Conservation (phyloP, 164 flowering plant genomes). For the Litsea cubeba region DNA sequence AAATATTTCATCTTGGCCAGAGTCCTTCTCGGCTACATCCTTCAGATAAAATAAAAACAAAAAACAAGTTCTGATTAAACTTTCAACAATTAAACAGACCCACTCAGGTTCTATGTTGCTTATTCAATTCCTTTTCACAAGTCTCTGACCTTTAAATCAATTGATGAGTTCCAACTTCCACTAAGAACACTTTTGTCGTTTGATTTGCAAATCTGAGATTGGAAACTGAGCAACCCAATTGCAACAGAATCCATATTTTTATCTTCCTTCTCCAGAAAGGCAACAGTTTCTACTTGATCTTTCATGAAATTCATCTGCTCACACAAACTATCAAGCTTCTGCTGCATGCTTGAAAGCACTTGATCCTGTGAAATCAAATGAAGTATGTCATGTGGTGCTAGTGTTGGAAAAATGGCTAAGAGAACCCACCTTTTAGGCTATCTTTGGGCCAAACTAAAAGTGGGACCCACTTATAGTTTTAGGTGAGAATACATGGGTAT, state of each 20-base stretch:
- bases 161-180: background rate
- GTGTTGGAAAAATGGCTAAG: too few species aligned
- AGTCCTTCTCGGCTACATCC: constrained; percentile 15
- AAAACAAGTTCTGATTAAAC: too few species aligned
- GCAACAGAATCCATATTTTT: constrained; percentile 13
- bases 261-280: constrained; percentile 13
- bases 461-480: too few species aligned
- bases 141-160: background rate
- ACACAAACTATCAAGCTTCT: constrained; percentile 72
- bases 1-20: constrained; percentile 33
- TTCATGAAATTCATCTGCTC: constrained; percentile 49
- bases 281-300: constrained; percentile 28
- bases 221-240: constrained; percentile 22
- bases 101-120: too few species aligned
- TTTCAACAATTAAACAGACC: too few species aligned
- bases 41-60: background rate
- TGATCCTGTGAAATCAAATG: constrained; percentile 52
- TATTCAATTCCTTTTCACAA: background rate
- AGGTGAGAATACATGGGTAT: too few species aligned
- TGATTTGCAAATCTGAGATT: constrained; percentile 33
- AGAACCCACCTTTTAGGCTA: too few species aligned
- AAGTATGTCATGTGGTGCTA: background rate
- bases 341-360: constrained; percentile 70
- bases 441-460: too few species aligned
- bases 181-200: background rate